Conservation (phyloP, 371 early-diverging fungal species). For the Catenaria anguillulae region DNA sequence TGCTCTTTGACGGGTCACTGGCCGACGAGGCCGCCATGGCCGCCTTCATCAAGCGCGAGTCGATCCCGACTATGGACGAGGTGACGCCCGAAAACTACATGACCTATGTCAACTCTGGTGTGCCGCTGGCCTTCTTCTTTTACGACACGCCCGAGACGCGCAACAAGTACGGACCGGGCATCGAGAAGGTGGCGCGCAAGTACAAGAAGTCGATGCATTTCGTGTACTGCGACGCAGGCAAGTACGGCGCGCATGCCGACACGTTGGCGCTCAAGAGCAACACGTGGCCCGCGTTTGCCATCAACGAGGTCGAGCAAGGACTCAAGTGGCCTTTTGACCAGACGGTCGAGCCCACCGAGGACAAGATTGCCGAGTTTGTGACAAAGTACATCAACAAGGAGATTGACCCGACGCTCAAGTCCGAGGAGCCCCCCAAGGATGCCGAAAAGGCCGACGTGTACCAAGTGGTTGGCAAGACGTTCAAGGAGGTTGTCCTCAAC, state of each 20-base stretch:
- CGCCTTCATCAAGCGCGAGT: constrained; percentile 51
- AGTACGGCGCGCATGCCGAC: constrained; percentile 70
- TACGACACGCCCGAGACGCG: constrained; percentile 44
- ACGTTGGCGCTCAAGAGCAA: constrained; percentile 67
- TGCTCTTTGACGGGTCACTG: constrained; percentile 33
- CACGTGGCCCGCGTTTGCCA: constrained; percentile 81
- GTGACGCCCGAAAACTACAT: constrained; percentile 73
- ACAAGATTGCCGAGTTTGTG: constrained; percentile 43
- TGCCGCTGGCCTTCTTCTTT: constrained; percentile 82
- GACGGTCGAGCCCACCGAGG: constrained; percentile 32
- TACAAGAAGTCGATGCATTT: constrained; percentile 72
- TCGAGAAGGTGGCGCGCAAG: constrained; percentile 63
- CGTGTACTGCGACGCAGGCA: constrained; percentile 71
- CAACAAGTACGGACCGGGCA: constrained; percentile 23
- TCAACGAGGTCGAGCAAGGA: constrained; percentile 37
- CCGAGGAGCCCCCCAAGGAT: constrained; percentile 60
- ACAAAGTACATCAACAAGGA: constrained; percentile 49
- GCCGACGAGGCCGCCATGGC: constrained; percentile 17
- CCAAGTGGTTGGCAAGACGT: constrained; percentile 50
- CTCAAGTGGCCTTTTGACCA: constrained; percentile 72
- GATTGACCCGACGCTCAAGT: constrained; percentile 62
- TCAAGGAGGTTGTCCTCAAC: constrained; percentile 59
- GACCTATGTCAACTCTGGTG: constrained; percentile 59
- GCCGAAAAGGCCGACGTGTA: constrained; percentile 80
- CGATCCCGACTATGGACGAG: constrained; percentile 77